phyloP scores from a whole-genome alignment of 164 flowering plant species.

The Aristolochia californica region DNA sequence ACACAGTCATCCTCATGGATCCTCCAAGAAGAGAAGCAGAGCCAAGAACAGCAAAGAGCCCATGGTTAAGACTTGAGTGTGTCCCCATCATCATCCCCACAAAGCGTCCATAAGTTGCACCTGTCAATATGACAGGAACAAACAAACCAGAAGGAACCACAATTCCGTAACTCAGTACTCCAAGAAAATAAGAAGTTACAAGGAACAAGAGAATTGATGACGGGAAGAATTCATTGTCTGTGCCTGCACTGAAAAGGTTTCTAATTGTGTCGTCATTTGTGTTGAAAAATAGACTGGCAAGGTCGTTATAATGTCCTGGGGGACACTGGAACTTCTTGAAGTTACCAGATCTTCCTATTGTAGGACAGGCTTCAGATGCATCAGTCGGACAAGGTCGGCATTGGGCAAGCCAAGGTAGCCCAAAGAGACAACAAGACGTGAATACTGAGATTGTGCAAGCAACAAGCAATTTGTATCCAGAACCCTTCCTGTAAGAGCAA shows the following conservation, averaged over 20 bases:
- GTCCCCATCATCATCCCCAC: constrained; percentile 62
- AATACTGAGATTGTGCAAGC: constrained; percentile 64
- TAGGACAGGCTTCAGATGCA: constrained; percentile 69
- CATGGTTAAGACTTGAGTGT: constrained; percentile 50
- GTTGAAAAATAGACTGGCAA: constrained; percentile 88
- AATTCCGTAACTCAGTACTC: constrained; percentile 71
- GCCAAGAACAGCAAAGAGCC: constrained; percentile 87
- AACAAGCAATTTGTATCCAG: constrained; percentile 42
- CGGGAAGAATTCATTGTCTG: constrained; percentile 52
- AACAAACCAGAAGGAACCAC: constrained; percentile 81
- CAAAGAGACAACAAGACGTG: constrained; percentile 78
- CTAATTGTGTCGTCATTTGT: constrained; percentile 88
- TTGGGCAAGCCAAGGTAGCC: constrained; percentile 78
- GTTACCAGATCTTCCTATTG: constrained; percentile 87
- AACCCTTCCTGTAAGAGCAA: constrained; percentile 48
- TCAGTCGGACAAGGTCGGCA: constrained; percentile 71
- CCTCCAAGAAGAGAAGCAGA: constrained; percentile 91
- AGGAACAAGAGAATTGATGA: constrained; percentile 59
- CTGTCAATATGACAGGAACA: constrained; percentile 76
- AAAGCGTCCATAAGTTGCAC: constrained; percentile 81
- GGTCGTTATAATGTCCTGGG: constrained; percentile 81
- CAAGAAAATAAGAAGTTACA: constrained; percentile 53
- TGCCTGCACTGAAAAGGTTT: constrained; percentile 70
- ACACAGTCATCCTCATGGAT: constrained; percentile 85
- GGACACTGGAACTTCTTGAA: constrained; percentile 87